These are phyloP conservation scores for Termitomyces sp. DNA, from an alignment of 768 basidiomycete species.

Conservation along the genomic window DNA sequence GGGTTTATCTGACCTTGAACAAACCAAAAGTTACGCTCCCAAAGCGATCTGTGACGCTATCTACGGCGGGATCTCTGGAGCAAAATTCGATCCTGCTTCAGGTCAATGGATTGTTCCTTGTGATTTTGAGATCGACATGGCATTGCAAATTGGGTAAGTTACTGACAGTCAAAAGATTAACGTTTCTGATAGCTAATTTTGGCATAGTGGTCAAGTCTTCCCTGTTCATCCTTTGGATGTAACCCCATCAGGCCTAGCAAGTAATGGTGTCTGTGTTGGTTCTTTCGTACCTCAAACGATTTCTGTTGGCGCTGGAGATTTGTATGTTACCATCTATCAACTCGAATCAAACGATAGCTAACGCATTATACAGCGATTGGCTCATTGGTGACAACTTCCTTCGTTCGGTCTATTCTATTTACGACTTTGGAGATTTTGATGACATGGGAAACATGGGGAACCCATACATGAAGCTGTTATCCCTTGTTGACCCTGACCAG, in stretches of 20 bases:
- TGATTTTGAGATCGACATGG: constrained; percentile 67
- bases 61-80: constrained; percentile 62
- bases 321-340: constrained; percentile 38
- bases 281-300: constrained; percentile 67
- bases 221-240: constrained; percentile 81
- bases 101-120: constrained; percentile 77
- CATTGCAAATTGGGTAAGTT: constrained; percentile 70
- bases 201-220: constrained; percentile 58
- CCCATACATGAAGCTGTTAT: constrained; percentile 73
- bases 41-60: constrained; percentile 60
- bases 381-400: constrained; percentile 79
- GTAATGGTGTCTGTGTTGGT: constrained; percentile 51
- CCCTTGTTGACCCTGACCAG: constrained; percentile 61
- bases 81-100: constrained; percentile 42
- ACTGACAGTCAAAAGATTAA: not conserved
- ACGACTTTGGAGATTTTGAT: constrained; percentile 81
- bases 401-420: constrained; percentile 77
- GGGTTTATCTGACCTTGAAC: constrained; percentile 2
- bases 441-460: constrained; percentile 58
- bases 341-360: not conserved
- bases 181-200: constrained; percentile 1
- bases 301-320: constrained; percentile 56
- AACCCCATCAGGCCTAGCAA: constrained; percentile 43
- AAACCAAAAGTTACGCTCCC: constrained; percentile 56
- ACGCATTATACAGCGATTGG: constrained; percentile 57